Conservation (phyloP, 306 rosid genomes). For the Fagus crenata region DNA sequence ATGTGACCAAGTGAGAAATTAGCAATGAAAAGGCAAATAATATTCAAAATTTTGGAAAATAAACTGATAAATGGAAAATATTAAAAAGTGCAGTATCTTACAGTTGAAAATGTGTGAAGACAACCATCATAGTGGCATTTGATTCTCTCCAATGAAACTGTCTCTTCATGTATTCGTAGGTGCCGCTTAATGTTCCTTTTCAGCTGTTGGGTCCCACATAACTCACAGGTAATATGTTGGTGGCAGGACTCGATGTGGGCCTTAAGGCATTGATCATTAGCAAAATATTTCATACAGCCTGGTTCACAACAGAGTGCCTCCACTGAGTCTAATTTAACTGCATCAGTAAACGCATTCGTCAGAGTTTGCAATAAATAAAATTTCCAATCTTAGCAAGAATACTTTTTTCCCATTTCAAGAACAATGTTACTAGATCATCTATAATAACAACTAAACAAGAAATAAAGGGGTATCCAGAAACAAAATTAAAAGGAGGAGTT, state of each 20-base stretch:
- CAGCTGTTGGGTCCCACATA: conserved; percentile 61
- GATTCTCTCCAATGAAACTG: conserved; percentile 30
- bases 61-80: background rate
- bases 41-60: background rate
- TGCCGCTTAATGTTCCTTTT: conserved; percentile 80
- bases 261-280: conserved; percentile 60
- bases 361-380: conserved; percentile 11
- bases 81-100: conserved; percentile 30
- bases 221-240: conserved; percentile 57
- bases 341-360: conserved; percentile 18
- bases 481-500: background rate
- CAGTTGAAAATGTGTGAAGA: conserved; percentile 54
- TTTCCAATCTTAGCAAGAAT: background rate
- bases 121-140: conserved; percentile 60
- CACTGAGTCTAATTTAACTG: conserved; percentile 69
- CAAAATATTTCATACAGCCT: conserved; percentile 65
- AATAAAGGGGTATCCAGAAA: background rate
- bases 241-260: conserved; percentile 71
- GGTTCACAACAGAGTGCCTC: conserved; percentile 68
- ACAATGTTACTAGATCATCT: background rate
- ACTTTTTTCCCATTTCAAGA: background rate
- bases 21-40: background rate
- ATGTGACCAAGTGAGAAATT: background rate
- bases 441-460: background rate
- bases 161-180: conserved; percentile 50